phyloP scores from a whole-genome alignment of 768 basidiomycete species.

The Mycena alexandri region DNA sequence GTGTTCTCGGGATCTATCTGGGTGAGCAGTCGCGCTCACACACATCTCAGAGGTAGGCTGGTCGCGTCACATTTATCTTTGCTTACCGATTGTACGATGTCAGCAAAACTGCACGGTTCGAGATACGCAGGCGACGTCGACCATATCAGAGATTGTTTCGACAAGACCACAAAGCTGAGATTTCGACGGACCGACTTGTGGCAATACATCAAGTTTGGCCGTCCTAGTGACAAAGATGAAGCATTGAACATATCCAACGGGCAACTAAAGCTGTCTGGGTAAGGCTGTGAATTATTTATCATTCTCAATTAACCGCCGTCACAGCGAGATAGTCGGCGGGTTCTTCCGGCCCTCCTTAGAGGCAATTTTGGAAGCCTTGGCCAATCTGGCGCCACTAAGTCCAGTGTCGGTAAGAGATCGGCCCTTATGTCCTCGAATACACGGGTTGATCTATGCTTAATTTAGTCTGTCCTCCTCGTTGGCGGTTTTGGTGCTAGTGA shows the following conservation, averaged over 20 bases:
- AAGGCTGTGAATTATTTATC: not conserved
- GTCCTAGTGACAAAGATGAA: constrained; percentile 55
- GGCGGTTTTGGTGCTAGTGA: constrained; percentile 72
- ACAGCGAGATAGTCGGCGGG: constrained; percentile 49
- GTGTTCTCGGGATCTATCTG: constrained; percentile 65
- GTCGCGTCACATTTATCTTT: not conserved
- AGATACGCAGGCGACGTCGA: constrained; percentile 56
- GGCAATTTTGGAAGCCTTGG: constrained; percentile 52
- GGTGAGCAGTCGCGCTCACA: constrained; percentile 58
- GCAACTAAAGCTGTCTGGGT: constrained; percentile 59
- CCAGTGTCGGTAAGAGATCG: constrained; percentile 47
- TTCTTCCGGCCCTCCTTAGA: constrained; percentile 56
- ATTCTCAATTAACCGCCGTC: no score
- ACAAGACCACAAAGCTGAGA: constrained; percentile 60
- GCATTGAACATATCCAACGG: constrained; percentile 58
- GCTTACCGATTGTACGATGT: not conserved
- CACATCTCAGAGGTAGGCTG: constrained; percentile 54
- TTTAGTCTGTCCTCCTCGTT: constrained; percentile 61
- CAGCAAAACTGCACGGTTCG: constrained; percentile 56
- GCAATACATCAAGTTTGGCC: constrained; percentile 63
- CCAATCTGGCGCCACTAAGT: constrained; percentile 43
- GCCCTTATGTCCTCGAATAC: not conserved
- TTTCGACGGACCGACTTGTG: constrained; percentile 55
- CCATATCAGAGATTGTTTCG: constrained; percentile 58
- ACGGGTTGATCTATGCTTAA: not conserved